These are phyloP conservation scores for Phytophthora melonis DNA, from an alignment of 352 stramenopile species.

Conservation along the genomic window DNA sequence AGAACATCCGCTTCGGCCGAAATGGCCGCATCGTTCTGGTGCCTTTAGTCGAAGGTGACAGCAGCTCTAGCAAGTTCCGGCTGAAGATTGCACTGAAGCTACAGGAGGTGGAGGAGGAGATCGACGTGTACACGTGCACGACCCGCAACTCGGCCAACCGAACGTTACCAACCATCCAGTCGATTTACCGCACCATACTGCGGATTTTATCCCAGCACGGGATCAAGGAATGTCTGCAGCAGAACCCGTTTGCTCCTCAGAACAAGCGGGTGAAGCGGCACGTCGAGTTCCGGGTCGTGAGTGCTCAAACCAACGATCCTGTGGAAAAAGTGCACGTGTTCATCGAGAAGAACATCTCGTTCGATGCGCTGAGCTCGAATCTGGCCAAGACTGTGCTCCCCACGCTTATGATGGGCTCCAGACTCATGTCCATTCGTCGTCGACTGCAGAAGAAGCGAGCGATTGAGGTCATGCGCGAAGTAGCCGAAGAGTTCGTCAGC, in stretches of 20 bases:
- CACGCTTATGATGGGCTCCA: constrained; percentile 70
- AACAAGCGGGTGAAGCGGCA: constrained; percentile 57
- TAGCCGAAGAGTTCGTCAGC: constrained; percentile 38
- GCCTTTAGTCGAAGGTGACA: constrained; percentile 15
- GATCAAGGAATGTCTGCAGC: constrained; percentile 75
- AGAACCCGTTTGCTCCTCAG: constrained; percentile 63
- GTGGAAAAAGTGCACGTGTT: constrained; percentile 66
- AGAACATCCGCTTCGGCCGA: constrained; percentile 71
- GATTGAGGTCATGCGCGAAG: constrained; percentile 40
- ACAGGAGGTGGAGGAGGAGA: constrained; percentile 39
- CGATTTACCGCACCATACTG: constrained; percentile 60
- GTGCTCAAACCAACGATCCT: constrained; percentile 57
- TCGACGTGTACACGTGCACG: constrained; percentile 58
- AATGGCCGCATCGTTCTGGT: constrained; percentile 63
- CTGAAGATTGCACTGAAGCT: constrained; percentile 56
- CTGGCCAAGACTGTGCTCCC: constrained; percentile 71
- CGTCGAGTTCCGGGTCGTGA: constrained; percentile 62
- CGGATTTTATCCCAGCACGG: constrained; percentile 54
- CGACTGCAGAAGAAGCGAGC: constrained; percentile 63
- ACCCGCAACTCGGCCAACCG: constrained; percentile 26
- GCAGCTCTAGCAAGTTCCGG: constrained; percentile 4
- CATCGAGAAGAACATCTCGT: constrained; percentile 63
- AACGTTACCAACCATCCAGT: constrained; percentile 59
- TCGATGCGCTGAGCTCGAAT: constrained; percentile 47
- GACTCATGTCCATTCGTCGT: constrained; percentile 67